Evolutionary conservation across 257 asterid genomes (phyloP), one percentile per base, ranked within the genome.

Genomic region (Catharanthus roseus): DNA sequence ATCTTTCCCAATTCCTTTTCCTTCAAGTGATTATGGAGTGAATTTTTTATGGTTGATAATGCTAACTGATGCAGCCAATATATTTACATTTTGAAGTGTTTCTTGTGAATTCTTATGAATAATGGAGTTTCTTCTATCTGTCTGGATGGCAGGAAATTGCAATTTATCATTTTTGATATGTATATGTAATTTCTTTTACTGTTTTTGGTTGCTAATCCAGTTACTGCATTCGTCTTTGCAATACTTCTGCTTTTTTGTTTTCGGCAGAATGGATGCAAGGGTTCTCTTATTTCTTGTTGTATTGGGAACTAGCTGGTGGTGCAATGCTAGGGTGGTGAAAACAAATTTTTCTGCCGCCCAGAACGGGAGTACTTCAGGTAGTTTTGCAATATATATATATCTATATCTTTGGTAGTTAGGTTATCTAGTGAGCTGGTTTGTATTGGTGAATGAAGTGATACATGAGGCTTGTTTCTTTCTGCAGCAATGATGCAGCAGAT

Each of bases 261-360:
- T 38, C 62, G 71, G 81, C 86, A 93, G 96, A 83, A 91, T 91
- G 99, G 91, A 88, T 68, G 68, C 72, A 28, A 83, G 82, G 84
- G 78, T 82, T 81, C 79, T 86, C 80, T 63, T 88, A 68, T 41
- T 83, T 74, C 73, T 95, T 56, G 55, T 84, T 34, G 15, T 82
- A 16, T 74, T 86, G 72, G 75, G 90, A 79, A 75, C 80, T 75
- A 78, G 61, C 81, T 82, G 87, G 86, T 73, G 77, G 78, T 80
- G 88, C 67, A 68, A 80, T 76, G 96, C 96, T 51, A 79, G 96
- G 67, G 91, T 88, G 65, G 74, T 47, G 53, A 73, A 82, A 41
- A 69, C 76, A 76, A 60, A 78, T 76, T 74, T 12, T 60, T 56
- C 47, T 70, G 1, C 65, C 31, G 60, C 60, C 45, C 72, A 58